Base-by-base conservation (phyloP, 78 protist species). In the Dictyostelium capitatum region DNA sequence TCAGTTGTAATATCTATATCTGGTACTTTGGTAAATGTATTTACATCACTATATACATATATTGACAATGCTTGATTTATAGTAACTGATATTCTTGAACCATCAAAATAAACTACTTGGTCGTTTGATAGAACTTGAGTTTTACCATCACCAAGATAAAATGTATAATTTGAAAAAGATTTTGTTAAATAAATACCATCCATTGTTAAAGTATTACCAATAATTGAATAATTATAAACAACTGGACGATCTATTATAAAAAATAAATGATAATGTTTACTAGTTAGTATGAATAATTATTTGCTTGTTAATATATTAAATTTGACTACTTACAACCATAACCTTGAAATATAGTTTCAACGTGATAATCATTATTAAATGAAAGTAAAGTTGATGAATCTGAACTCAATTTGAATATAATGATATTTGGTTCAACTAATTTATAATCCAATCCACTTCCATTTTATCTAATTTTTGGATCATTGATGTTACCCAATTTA, bases 1-100 rank as follows among this genome's bases (percentile, higher is more conserved):
- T 59, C 32, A 59, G 11, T 23, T 59, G 69, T 23, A 1, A 23
- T 5, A 19, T 17, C 1, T 19, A 59, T 5, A 59, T 59, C 69
- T 23, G 69, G 69, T 59, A 59, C 69, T 25, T 23, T 59, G 10
- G 69, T 59, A 59, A 23, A 19, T 23, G 69, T 59, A 20, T 59
- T 59, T 59, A 3, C 30, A 59, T 15, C 69, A 59, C 69, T 59
- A 59, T 59, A 59, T 19, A 59, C 69, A 59, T 59, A 59, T 59
- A 59, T 7, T 19, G 11, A 1, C 20, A 1, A 19, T 1, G 1
- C 11, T 59, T 19, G n/a, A 25, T 4, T 23, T 3, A 23, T 20
- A 3, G 7, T 4, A 19, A 59, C 8, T 19, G 69, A 20, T 8
- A 59, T 59, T 59, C 7, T 59, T 59, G 69, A 59, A 59, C 5